Evolutionary conservation across 2,329 filamentous ascomycete species (phyloP), one percentile per base, ranked within the genome.

Genomic region (Coniochaeta sp.): DNA sequence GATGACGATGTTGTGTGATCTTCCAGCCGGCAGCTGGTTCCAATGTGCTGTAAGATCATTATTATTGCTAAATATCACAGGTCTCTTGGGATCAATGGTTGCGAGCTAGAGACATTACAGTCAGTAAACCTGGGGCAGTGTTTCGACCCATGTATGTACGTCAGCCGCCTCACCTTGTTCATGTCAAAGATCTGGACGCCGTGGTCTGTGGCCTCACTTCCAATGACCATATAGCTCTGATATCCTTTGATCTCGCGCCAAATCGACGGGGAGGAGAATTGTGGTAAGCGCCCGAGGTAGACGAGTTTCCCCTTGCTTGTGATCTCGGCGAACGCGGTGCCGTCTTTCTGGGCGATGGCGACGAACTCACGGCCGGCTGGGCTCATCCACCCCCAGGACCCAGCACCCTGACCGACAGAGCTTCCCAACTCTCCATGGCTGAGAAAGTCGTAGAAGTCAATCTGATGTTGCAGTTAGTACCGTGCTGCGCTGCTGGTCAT

Each of bases 121-220:
- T 40, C 10, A 40, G 38, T 40, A n/a, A n/a, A 17, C 38, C 17
- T n/a, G 9, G 38, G 6, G 38, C 3, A 40, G 38, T n/a, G 16
- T 19, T 5, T 40, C n/a, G 38, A n/a, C 17, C 16, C 38, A n/a
- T 40, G 38, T n/a, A 40, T 2, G 16, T n/a, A 40, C 65, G 26
- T 69, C 69, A 34, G n/a, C n/a, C n/a, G n/a, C n/a, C 79, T 68
- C 3, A 84, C 75, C 74, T 79, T 85, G 65, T 74, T 81, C 76
- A 86, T 77, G 67, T 88, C 84, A 64, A 88, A 88, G 68, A 87
- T 80, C 68, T 88, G 85, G 26, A 88, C 76, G 56, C 81, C 81
- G 67, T 87, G 84, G 59, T 73, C 69, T 7, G 65, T 62, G 0
- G 81, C 77, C 64, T 77, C 75, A 47, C 72, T 71, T 8, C 75